Evolutionary conservation across 768 basidiomycete species (phyloP).

Genomic region (Lactifluus volemus): DNA sequence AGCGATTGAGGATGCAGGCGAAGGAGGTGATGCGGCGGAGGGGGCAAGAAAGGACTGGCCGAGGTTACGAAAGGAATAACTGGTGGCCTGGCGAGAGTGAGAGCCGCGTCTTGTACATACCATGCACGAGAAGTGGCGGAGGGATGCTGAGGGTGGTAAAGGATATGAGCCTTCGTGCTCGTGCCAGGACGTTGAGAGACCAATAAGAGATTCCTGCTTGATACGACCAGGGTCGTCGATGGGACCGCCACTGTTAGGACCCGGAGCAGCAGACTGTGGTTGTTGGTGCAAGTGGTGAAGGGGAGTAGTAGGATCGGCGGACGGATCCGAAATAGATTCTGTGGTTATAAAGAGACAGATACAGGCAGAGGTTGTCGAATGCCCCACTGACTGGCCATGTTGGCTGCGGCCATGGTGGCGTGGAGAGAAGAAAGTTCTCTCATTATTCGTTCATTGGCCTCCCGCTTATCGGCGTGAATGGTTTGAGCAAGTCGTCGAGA

Average conservation of each 20-base stretch:
- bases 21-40: conserved; percentile 34
- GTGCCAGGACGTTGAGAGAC: no score
- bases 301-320: conserved; percentile 11
- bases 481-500: conserved; percentile 95
- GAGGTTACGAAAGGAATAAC: conserved; percentile 70
- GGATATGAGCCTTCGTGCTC: conserved; percentile 28
- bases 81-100: conserved; percentile 32
- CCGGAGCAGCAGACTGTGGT: conserved; percentile 11
- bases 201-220: no score
- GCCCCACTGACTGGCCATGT: conserved; percentile 32
- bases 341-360: conserved; percentile 18
- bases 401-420: conserved; percentile 61
- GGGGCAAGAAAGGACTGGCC: conserved; percentile 76
- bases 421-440: conserved; percentile 78
- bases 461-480: conserved; percentile 90
- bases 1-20: no score
- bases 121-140: conserved; percentile 23
- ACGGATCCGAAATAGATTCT: conserved; percentile 12
- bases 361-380: conserved; percentile 21
- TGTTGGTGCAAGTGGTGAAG: background rate
- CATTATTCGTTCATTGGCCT: conserved; percentile 88
- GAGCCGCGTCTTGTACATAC: conserved; percentile 34
- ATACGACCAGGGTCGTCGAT: no score
- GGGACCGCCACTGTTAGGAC: background rate
- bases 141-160: conserved; percentile 26